A percentile compares a stretch with the other conserved stretches of the same genome.
Evolutionary conservation across 352 stramenopile species (phyloP).

Genomic region (Globisporangium radiosum): DNA sequence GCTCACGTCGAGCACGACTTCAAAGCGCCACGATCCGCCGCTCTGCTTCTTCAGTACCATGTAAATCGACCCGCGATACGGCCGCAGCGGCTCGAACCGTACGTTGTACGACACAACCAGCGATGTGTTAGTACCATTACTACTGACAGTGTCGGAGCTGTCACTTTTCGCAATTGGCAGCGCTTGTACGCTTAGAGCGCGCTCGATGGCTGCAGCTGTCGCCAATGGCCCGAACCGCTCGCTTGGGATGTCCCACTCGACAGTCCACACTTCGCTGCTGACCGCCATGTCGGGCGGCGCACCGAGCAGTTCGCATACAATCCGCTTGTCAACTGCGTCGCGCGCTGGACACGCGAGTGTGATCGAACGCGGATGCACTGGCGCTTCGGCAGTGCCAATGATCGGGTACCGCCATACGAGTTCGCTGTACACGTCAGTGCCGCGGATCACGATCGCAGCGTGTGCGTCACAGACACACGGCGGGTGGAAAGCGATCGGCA

Average conservation of each 20-base stretch:
- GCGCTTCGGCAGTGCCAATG: constrained; percentile 60
- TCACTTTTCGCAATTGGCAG: constrained; percentile 9
- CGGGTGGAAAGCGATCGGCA: constrained; percentile 89
- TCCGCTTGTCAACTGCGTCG: constrained; percentile 54
- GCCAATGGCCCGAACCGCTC: constrained; percentile 50
- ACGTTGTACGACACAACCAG: constrained; percentile 42
- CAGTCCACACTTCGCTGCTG: constrained; percentile 37
- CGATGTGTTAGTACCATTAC: neutral
- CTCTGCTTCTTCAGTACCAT: constrained; percentile 75
- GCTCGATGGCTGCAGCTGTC: constrained; percentile 35
- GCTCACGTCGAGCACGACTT: constrained; percentile 70
- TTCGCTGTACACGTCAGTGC: constrained; percentile 55
- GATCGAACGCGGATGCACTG: constrained; percentile 48
- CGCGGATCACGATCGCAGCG: constrained; percentile 63
- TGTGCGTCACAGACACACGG: constrained; percentile 55
- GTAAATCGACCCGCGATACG: constrained; percentile 69
- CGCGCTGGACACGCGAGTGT: constrained; percentile 61
- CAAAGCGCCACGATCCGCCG: constrained; percentile 84
- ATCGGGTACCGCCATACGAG: constrained; percentile 77
- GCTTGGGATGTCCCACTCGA: constrained; percentile 59
- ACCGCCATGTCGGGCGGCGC: constrained; percentile 34
- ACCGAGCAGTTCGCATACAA: constrained; percentile 57
- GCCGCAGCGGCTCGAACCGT: constrained; percentile 82
- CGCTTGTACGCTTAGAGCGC: constrained; percentile 38
- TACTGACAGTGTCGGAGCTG: neutral